Evolutionary conservation across 2,329 filamentous ascomycete genomes (phyloP).

Genomic region (Ampelomyces quisqualis): DNA sequence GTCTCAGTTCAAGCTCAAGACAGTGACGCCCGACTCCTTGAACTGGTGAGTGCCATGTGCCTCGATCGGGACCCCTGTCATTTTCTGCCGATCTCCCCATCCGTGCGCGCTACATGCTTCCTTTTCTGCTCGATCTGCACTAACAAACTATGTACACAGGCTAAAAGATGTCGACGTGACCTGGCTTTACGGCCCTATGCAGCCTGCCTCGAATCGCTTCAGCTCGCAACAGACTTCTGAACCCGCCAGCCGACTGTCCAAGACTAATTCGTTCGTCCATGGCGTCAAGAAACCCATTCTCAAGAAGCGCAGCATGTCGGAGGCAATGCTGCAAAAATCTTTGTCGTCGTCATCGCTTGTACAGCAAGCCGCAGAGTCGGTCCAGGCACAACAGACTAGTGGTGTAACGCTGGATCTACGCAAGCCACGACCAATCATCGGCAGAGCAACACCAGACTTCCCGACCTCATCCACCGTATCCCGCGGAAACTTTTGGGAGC

Average conservation of each 20-base stretch:
- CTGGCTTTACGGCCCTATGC: conserved; percentile 93
- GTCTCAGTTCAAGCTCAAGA: conserved; percentile 80
- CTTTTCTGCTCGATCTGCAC: conserved; percentile 15
- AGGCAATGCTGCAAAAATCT: conserved; percentile 88
- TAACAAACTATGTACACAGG: conserved; percentile 59
- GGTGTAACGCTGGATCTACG: conserved; percentile 46
- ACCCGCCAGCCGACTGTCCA: conserved; percentile 57
- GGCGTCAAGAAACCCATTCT: conserved; percentile 81
- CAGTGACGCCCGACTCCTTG: conserved; percentile 84
- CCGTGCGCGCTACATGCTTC: conserved; percentile 21
- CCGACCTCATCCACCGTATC: conserved; percentile 65
- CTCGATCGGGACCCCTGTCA: conserved; percentile 26
- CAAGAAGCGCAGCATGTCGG: conserved; percentile 95
- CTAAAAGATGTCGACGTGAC: conserved; percentile 96
- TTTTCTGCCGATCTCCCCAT: conserved; percentile 31
- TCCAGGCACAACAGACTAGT: conserved; percentile 77
- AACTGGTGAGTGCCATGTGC: conserved; percentile 71
- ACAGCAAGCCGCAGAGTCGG: conserved; percentile 82
- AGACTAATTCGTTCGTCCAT: conserved; percentile 65
- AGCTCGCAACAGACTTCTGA: conserved; percentile 53
- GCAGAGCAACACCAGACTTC: conserved; percentile 68
- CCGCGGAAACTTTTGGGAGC: conserved; percentile 61
- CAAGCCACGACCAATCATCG: conserved; percentile 57
- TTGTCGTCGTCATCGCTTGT: conserved; percentile 84
- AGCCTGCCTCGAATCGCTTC: conserved; percentile 64